Base-by-base conservation (phyloP, 805 yeast species). In the Torulaspora microellipsoides region DNA sequence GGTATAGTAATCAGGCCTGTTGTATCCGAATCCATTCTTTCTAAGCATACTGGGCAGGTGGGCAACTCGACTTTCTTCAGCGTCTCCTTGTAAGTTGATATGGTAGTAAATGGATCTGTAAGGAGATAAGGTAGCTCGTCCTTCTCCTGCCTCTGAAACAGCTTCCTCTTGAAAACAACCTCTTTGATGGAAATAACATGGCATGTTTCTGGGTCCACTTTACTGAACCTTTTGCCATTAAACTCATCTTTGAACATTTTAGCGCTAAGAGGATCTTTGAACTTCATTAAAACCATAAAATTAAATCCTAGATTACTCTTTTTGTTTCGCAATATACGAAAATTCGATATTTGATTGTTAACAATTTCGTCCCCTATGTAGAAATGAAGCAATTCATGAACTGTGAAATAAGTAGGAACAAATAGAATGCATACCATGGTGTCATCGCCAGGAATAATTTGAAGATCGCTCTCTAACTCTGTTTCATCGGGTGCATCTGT, bases 1-100 rank as follows among this genome's bases (percentile, higher is more conserved):
- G 93, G 89, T 28, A 86, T 89, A 0, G 96, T 90, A 5, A 88
- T 66, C 9, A 89, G 69, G 0, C 97, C 97, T 0, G 95, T 80
- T 3, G 84, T 70, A 15, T 76, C 77, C 1, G 89, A 71, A 58
- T 89, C 97, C 83, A 89, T 81, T 47, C 95, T 70, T 55, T 89
- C 97, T 13, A 89, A 68, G 58, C 97, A 89, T 0, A 89, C 96
- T 0, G 96, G 96, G 58, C 97, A 89, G 0, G 93, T 85, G 0
- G 97, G 96, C 27, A 89, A 69, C 60, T 89, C 96, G 7, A 73
- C 64, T 13, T 42, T 42, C 36, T 23, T 52, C 29, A 54, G 10
- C 56, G 54, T 34, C 64, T 55, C 28, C 62, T 52, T 3, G 47
- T 43, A 8, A 56, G 51, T 34, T 36, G 48, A 13, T 25, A 39